Percentiles rank a stretch among this genome's conserved stretches.
phyloP scores from a whole-genome alignment of 371 early-diverging fungal species.

The Mucor circinelloides region DNA sequence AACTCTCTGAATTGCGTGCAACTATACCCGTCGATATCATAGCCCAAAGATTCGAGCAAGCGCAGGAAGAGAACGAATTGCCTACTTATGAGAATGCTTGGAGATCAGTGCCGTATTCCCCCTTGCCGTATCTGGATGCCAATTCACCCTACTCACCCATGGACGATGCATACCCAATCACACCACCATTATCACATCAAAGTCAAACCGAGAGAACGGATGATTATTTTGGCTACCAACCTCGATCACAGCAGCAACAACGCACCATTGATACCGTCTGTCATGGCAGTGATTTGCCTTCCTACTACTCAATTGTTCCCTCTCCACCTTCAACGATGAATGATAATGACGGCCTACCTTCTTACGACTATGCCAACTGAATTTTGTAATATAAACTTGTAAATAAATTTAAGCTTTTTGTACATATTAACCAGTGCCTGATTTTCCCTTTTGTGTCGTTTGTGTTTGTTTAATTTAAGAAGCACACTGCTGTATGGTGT shows the following conservation, averaged over 20 bases:
- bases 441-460: too few relatives aligned
- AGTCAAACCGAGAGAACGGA: background rate
- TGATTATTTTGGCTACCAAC: constrained; percentile 18
- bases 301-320: constrained; percentile 2
- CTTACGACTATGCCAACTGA: constrained; percentile 6
- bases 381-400: background rate
- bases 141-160: constrained; percentile 17
- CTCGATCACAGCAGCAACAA: background rate
- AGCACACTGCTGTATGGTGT: too few relatives aligned
- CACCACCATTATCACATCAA: constrained; percentile 11
- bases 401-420: constrained; percentile 6
- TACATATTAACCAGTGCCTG: background rate
- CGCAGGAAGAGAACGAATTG: constrained; percentile 18
- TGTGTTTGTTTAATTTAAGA: too few relatives aligned
- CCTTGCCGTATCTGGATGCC: constrained; percentile 5
- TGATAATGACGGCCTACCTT: constrained; percentile 12
- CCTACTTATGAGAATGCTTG: constrained; percentile 41
- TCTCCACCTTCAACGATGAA: background rate
- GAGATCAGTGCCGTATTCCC: constrained; percentile 21
- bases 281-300: background rate
- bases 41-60: background rate
- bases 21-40: constrained; percentile 36
- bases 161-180: constrained; percentile 19
- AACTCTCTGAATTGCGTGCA: constrained; percentile 34
- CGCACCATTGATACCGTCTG: background rate